Base-by-base conservation (phyloP, 2,329 filamentous ascomycete genomes). In the Aspergillus phoenicis region DNA sequence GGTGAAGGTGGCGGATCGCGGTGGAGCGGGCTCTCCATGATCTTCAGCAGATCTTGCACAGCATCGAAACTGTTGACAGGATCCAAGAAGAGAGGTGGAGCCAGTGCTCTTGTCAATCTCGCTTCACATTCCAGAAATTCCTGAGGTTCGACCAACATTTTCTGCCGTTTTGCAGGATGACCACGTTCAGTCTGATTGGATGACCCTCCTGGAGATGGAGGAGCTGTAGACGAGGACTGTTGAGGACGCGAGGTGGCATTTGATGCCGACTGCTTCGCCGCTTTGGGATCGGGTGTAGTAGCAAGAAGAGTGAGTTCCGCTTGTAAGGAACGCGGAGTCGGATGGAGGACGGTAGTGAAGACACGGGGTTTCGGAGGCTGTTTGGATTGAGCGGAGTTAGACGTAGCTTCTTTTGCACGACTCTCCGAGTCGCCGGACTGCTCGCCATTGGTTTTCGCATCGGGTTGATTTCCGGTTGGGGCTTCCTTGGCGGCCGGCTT, bases 281-380 rank as follows among this genome's bases (percentile, higher is more conserved):
- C 76, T 69, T 80, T 80, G 68, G 77, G 82, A 77, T 80, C 85
- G 2, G 90, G 89, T 0, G 91, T 96, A 17, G 84, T 87, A 1
- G 90, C 88, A 68, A 94, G 89, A 52, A 95, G 83, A 45, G 87
- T 82, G 52, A 97, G 82, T 72, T 98, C 94, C 55, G 85, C 84
- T 61, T 93, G 85, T 52, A 91, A 79, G 20, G 88, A 92, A 66
- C 92, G 85, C 3, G 87, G 81, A 0, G 95, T 98, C 3, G 94
- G 93, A 62, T 92, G 91, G 15, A 99, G 83, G 5, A 98, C 94
- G 2, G 91, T 84, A 0, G 92, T 97, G 65, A 83, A 87, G 13
- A 94, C 80, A 64, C 84, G 89, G 2, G 88, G 85, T 64, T 80
- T 81, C 5, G 79, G 64, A 13, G 73, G 63, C 60, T 75, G 71